Evolutionary conservation across 129 eudicot genomes (phyloP).

Genomic region (Glebionis coronaria): DNA sequence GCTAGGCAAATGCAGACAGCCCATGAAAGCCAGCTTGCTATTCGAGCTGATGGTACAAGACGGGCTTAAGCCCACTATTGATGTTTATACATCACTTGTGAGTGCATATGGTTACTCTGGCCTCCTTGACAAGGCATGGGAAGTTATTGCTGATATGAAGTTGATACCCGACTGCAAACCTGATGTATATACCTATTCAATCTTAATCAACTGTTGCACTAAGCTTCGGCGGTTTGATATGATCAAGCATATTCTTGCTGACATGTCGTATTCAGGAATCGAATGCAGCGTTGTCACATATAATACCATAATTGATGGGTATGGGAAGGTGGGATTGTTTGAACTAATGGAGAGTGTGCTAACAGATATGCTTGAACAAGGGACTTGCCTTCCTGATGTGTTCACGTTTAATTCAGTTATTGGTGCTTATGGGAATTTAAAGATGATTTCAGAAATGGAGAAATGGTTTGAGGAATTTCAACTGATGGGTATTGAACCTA

Average conservation of each 20-base stretch:
- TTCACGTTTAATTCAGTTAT: constrained; percentile 74
- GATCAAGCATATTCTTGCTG: constrained; percentile 50
- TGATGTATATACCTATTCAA: constrained; percentile 77
- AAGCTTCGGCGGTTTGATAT: constrained; percentile 56
- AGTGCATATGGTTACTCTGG: constrained; percentile 79
- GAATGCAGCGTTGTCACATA: constrained; percentile 64
- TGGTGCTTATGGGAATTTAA: constrained; percentile 72
- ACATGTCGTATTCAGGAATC: constrained; percentile 67
- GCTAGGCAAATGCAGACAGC: constrained; percentile 85
- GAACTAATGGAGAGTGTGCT: constrained; percentile 63
- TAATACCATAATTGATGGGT: constrained; percentile 90
- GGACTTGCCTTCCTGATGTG: constrained; percentile 63
- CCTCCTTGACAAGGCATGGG: constrained; percentile 61
- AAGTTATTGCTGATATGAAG: constrained; percentile 62
- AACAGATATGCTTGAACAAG: constrained; percentile 67
- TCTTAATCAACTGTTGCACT: constrained; percentile 62
- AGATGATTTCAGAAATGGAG: constrained; percentile 75
- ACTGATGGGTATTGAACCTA: constrained; percentile 71
- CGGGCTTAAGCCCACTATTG: constrained; percentile 75
- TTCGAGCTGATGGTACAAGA: constrained; percentile 69
- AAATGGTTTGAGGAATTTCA: constrained; percentile 90
- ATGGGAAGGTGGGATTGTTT: constrained; percentile 66
- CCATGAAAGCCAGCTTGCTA: constrained; percentile 70
- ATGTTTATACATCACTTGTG: constrained; percentile 76
- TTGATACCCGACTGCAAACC: constrained; percentile 62